A percentile compares a stretch with the other conserved stretches of the same genome.
phyloP scores from a whole-genome alignment of 345 rosid species.

The Erodium maritimum region DNA sequence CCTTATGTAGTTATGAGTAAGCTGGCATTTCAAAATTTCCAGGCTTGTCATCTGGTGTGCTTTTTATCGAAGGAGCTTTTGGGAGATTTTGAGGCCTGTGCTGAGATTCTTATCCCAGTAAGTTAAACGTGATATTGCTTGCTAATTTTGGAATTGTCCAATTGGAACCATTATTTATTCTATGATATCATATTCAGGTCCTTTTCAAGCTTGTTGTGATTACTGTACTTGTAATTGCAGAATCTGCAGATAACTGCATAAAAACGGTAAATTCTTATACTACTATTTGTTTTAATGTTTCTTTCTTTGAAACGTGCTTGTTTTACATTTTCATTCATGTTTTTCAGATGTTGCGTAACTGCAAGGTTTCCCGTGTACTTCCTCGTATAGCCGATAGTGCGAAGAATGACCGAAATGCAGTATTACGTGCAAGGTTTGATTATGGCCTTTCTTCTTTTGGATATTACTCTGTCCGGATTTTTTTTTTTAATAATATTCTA shows the following conservation, averaged over 20 bases:
- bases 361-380: conserved; percentile 88
- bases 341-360: conserved; percentile 82
- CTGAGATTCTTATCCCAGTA: conserved; percentile 90
- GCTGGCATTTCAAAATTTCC: conserved; percentile 1
- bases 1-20: too few relatives aligned
- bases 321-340: conserved; percentile 17
- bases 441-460: conserved; percentile 4
- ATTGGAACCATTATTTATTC: conserved; percentile 10
- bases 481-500: neutral
- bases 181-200: conserved; percentile 58
- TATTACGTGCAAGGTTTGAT: conserved; percentile 79
- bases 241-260: conserved; percentile 97
- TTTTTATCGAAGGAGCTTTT: conserved; percentile 91
- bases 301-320: conserved; percentile 3
- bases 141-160: conserved; percentile 9
- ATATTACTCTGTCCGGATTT: conserved; percentile 4
- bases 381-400: conserved; percentile 88
- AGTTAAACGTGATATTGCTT: conserved; percentile 19
- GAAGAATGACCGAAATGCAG: conserved; percentile 81
- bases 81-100: conserved; percentile 96
- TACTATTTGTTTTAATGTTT: conserved; percentile 1
- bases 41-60: conserved; percentile 91
- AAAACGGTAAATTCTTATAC: conserved; percentile 51
- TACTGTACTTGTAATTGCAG: conserved; percentile 99
- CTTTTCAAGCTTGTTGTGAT: conserved; percentile 99